Conservation (phyloP, 257 asterid genomes). For the Cinchona pubescens region DNA sequence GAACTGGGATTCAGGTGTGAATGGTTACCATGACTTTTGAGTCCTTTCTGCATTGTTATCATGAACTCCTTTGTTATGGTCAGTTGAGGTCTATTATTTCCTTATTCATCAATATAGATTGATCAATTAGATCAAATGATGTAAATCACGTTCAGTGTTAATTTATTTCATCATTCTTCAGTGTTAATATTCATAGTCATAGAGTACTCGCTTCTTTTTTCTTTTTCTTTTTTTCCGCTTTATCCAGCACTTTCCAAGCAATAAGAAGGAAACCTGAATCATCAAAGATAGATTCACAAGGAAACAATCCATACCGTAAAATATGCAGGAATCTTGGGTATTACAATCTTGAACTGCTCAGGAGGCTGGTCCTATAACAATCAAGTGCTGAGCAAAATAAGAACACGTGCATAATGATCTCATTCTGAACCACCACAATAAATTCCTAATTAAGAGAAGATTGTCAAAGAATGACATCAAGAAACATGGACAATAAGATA, state of each 20-base stretch:
- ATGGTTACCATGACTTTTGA: not conserved
- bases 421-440: conserved; percentile 6
- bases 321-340: conserved; percentile 96
- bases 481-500: not conserved
- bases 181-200: not conserved
- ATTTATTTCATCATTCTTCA: not conserved
- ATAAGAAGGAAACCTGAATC: not conserved
- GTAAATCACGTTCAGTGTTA: not conserved
- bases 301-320: conserved; percentile 62
- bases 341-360: conserved; percentile 74
- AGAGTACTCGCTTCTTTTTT: too few species aligned
- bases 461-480: not conserved
- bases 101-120: not conserved
- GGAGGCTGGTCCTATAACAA: conserved; percentile 69
- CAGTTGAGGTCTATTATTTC: not conserved
- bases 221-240: too few species aligned
- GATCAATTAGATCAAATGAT: not conserved
- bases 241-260: not conserved
- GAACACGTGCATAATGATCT: conserved; percentile 14
- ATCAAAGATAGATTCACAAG: not conserved
- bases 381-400: conserved; percentile 24
- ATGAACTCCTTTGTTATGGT: too few species aligned
- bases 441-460: not conserved
- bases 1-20: not conserved
- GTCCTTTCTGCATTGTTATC: not conserved